phyloP scores from a whole-genome alignment of 164 flowering plant species.

The Houttuynia cordata region DNA sequence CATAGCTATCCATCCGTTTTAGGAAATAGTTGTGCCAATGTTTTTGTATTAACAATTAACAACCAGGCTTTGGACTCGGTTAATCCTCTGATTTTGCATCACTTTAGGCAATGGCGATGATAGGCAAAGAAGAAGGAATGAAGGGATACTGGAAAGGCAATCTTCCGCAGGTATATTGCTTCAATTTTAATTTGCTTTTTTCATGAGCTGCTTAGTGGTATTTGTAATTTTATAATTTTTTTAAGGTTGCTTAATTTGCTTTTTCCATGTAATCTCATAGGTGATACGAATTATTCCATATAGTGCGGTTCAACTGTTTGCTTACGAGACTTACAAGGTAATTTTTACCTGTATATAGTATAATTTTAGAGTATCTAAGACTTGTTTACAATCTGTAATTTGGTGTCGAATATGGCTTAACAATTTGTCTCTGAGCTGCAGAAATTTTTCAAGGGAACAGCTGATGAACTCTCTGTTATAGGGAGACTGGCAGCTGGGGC shows the following conservation, averaged over 20 bases:
- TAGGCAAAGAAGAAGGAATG: conserved; percentile 81
- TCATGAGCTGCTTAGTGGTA: not conserved
- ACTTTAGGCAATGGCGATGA: conserved; percentile 50
- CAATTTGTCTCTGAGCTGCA: conserved; percentile 11
- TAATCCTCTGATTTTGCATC: not conserved
- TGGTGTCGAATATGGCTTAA: not conserved
- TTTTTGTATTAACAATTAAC: not conserved
- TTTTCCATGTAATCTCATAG: conserved; percentile 18
- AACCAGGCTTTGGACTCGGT: not conserved
- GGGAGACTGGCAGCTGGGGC: conserved; percentile 98
- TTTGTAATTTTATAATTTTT: no score
- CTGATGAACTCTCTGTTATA: conserved; percentile 74
- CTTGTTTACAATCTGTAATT: not conserved
- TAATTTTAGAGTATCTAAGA: not conserved
- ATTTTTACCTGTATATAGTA: not conserved
- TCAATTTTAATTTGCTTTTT: conserved; percentile 1
- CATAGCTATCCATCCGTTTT: not conserved
- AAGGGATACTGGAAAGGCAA: conserved; percentile 99
- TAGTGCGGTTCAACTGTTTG: conserved; percentile 85
- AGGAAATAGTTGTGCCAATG: not conserved
- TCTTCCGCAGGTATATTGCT: conserved; percentile 72
- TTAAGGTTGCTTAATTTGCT: not conserved
- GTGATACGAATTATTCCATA: conserved; percentile 86
- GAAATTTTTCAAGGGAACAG: conserved; percentile 70
- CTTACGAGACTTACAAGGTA: conserved; percentile 92